Percentiles rank a stretch among this genome's conserved stretches.
These are phyloP conservation scores for Colletotrichum karsti DNA, from an alignment of 2,329 filamentous ascomycete genomes.

Conservation along the genomic window DNA sequence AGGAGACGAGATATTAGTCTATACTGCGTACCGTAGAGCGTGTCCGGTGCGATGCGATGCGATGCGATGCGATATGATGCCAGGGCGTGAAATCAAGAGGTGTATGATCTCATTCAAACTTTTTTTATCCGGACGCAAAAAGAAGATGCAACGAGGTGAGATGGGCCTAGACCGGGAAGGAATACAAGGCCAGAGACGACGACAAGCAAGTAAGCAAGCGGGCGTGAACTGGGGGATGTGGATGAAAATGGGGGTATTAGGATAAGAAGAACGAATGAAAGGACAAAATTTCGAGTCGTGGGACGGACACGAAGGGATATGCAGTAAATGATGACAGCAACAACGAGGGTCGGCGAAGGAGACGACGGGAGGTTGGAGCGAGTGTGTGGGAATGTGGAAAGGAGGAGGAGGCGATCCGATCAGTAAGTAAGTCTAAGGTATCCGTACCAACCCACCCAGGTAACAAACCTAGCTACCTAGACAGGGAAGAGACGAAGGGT, in stretches of 20 bases:
- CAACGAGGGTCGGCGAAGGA: conserved; percentile 25
- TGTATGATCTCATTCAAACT: conserved; percentile 29
- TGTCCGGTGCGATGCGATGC: conserved; percentile 5
- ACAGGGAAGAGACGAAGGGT: too few relatives aligned
- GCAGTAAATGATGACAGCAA: conserved; percentile 27
- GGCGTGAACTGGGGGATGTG: conserved; percentile 2
- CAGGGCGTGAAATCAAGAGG: conserved; percentile 17
- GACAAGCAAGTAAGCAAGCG: conserved; percentile 7
- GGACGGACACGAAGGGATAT: conserved; percentile 15
- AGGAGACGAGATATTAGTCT: conserved; percentile 25
- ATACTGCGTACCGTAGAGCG: conserved; percentile 9
- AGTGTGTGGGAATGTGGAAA: conserved; percentile 29
- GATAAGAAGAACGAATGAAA: conserved; percentile 23
- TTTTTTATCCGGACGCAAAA: conserved; percentile 23
- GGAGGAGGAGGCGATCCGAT: conserved; percentile 27
- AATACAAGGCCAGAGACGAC: background rate
- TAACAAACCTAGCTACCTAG: too few relatives aligned
- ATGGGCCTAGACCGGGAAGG: background rate
- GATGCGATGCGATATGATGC: background rate
- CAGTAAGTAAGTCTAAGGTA: conserved; percentile 8
- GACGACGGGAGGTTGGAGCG: conserved; percentile 26
- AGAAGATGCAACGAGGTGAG: conserved; percentile 10
- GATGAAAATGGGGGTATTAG: conserved; percentile 17
- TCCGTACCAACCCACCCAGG: too few relatives aligned
- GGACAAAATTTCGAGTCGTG: conserved; percentile 15